phyloP scores from a whole-genome alignment of 441 rosid species.

The Corymbia calophylla region DNA sequence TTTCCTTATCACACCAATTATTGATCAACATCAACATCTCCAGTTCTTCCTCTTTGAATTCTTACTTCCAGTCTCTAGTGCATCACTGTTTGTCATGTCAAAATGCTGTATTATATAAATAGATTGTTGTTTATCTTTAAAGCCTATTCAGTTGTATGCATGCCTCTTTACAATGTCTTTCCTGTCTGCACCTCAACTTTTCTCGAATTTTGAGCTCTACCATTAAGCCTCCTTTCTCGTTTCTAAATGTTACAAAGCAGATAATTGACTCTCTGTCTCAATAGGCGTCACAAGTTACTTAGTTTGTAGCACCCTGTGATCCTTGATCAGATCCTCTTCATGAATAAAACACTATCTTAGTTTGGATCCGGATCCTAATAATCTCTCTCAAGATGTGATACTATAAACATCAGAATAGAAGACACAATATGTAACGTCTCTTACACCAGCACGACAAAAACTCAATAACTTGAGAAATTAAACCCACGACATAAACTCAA shows the following conservation, averaged over 20 bases:
- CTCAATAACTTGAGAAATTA: neutral
- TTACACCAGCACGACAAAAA: neutral
- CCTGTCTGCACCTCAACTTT: neutral
- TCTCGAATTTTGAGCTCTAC: neutral
- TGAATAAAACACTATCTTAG: neutral
- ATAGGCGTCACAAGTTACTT: neutral
- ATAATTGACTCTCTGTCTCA: neutral
- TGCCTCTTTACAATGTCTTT: neutral
- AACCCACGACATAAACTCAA: neutral
- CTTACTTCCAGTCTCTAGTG: neutral
- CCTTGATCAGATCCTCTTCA: neutral
- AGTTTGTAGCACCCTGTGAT: neutral
- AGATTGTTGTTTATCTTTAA: neutral
- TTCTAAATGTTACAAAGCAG: neutral
- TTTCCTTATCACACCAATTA: neutral
- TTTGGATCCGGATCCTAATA: neutral
- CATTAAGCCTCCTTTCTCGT: neutral
- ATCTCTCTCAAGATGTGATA: neutral
- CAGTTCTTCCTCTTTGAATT: neutral
- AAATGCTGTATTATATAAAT: neutral
- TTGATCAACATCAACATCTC: neutral
- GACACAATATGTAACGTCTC: neutral
- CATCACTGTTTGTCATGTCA: neutral
- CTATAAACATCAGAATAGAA: neutral
- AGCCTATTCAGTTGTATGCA: neutral